A percentile compares a stretch with the other conserved stretches of the same genome.
Evolutionary conservation across 2,329 filamentous ascomycete species (phyloP).

Genomic region (Alternaria viburni): DNA sequence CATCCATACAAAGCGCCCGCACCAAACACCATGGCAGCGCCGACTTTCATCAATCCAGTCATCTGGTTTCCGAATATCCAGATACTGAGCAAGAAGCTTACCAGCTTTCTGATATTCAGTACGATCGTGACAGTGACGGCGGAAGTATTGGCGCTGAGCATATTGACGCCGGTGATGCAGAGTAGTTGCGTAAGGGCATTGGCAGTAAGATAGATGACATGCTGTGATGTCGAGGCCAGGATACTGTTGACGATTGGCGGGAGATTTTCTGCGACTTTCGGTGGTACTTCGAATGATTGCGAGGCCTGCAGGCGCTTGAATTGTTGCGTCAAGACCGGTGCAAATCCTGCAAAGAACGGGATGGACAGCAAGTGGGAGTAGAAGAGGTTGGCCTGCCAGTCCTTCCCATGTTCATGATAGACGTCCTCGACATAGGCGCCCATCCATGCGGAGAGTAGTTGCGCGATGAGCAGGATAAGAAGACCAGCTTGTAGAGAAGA

Average conservation of each 20-base stretch:
- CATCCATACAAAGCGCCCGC: constrained; percentile 91
- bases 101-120: constrained; percentile 90
- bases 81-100: constrained; percentile 89
- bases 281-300: constrained; percentile 59
- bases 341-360: constrained; percentile 76
- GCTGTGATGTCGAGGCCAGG: constrained; percentile 61
- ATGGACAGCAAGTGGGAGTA: constrained; percentile 82
- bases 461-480: constrained; percentile 81
- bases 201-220: constrained; percentile 72
- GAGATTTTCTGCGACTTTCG: constrained; percentile 34
- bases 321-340: constrained; percentile 68
- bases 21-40: constrained; percentile 85
- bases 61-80: constrained; percentile 91
- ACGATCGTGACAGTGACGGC: constrained; percentile 97
- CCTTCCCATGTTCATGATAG: constrained; percentile 82
- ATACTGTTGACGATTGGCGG: constrained; percentile 37
- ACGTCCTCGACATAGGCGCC: constrained; percentile 93
- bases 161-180: constrained; percentile 94
- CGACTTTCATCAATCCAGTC: constrained; percentile 75
- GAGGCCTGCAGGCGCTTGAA: constrained; percentile 69
- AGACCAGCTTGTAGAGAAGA: constrained; percentile 72
- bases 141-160: constrained; percentile 86
- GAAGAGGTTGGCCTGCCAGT: constrained; percentile 96
- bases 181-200: constrained; percentile 92
- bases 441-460: constrained; percentile 91